Evolutionary conservation across 257 asterid genomes (phyloP).

Genomic region (Fraxinus quadrangulata): DNA sequence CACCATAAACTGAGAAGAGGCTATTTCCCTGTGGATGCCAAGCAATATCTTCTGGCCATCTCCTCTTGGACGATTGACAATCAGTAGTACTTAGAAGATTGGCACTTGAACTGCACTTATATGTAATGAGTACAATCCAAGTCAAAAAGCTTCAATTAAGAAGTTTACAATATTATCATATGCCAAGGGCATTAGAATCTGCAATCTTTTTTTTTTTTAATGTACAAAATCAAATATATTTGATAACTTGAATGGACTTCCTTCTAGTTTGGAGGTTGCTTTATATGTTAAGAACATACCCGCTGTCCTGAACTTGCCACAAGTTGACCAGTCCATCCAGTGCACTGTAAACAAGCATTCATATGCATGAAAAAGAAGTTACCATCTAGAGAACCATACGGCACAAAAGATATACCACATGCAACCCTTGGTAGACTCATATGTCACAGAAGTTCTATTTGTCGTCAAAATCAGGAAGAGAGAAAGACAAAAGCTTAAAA

Average conservation of each 20-base stretch:
- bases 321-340: slow-evolving; percentile 88
- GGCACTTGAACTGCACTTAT: slow-evolving; percentile 69
- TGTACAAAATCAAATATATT: background rate
- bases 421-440: slow-evolving; percentile 5
- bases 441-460: background rate
- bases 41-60: slow-evolving; percentile 97
- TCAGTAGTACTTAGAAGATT: slow-evolving; percentile 60
- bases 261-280: slow-evolving; percentile 25
- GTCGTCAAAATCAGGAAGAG: slow-evolving; percentile 3
- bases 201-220: background rate
- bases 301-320: slow-evolving; percentile 82
- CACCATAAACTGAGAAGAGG: slow-evolving; percentile 74
- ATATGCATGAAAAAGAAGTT: slow-evolving; percentile 18
- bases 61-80: slow-evolving; percentile 71
- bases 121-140: slow-evolving; percentile 22
- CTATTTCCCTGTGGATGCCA: slow-evolving; percentile 91
- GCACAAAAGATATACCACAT: slow-evolving; percentile 6
- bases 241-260: slow-evolving; percentile 10
- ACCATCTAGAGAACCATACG: slow-evolving; percentile 1
- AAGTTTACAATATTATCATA: background rate
- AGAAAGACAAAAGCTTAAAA: slow-evolving; percentile 9
- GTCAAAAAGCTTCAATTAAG: slow-evolving; percentile 20
- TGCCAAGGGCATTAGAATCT: background rate
- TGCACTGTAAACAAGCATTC: slow-evolving; percentile 61
- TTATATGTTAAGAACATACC: slow-evolving; percentile 48